Base-by-base conservation (phyloP, 257 asterid genomes). In the Primulina eburnea region DNA sequence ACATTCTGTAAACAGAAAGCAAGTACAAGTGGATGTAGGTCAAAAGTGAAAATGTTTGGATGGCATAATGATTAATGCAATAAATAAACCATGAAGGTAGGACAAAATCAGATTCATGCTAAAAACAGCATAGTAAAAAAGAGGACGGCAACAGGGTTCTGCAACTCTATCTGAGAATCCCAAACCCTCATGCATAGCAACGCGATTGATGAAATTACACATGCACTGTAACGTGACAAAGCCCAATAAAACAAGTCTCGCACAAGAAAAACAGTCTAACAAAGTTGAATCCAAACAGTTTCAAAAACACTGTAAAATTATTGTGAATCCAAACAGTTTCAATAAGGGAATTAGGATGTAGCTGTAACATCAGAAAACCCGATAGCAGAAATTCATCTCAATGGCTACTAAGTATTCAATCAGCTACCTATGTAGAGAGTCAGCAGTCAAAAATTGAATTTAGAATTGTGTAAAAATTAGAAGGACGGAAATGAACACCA, bases 341-440 rank as follows among this genome's bases (percentile, higher is more conserved):
- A 29, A 61, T 56, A 65, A 30, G 37, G 47, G 56, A 16, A 4
- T 47, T 47, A 47, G 56, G 56, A 5, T 47, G 24, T 58, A 38
- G 60, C 59, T 30, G 60, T 63, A 37, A 38, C 52, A 16, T 67
- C 50, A 67, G 52, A 62, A 29, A 35, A 38, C 62, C 18, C 50
- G 55, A 59, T 64, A 68, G 67, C 59, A 65, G 58, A 63, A 34
- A 67, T 34, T 24, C 24, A 64, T 64, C 62, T 71, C 58, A 71
- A 68, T 21, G 70, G 75, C 70, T 63, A 75, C 61, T 32, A 67
- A 66, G 60, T 29, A 59, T 59, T 68, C 56, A 70, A 70, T 58
- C 56, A 70, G 77, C 81, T 68, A 91, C 99, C 97, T 94, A 72
- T 86, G 99, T 34, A 94, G 85, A 43, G 99, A 88, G 76, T 94